These are phyloP conservation scores for Chrysoporthe cubensis DNA, from an alignment of 2,329 filamentous ascomycete species.

Conservation along the genomic window DNA sequence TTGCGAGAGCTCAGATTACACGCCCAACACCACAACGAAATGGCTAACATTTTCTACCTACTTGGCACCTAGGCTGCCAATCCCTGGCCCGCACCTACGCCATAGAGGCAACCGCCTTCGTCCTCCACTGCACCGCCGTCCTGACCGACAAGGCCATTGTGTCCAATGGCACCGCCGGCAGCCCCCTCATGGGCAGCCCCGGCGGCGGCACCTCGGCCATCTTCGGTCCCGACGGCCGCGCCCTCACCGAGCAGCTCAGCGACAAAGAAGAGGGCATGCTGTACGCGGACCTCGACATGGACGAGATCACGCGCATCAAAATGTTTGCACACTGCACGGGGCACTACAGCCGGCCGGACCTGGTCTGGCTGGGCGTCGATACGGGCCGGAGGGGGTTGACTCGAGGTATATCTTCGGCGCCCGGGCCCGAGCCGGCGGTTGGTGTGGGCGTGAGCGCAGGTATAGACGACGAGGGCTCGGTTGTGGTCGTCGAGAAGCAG, in stretches of 20 bases:
- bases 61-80: constrained; percentile 34
- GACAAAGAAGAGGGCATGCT: constrained; percentile 31
- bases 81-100: constrained; percentile 58
- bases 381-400: constrained; percentile 34
- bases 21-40: too few species aligned
- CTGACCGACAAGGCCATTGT: constrained; percentile 12
- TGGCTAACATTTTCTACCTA: too few species aligned
- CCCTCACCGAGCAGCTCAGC: constrained; percentile 22
- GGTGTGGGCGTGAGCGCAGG: too few species aligned
- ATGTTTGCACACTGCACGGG: constrained; percentile 21
- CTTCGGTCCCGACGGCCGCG: constrained; percentile 19
- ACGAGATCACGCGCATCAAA: constrained; percentile 19
- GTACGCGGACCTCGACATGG: constrained; percentile 9
- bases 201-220: constrained; percentile 1
- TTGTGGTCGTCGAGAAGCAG: too few species aligned
- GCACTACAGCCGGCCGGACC: constrained; percentile 24
- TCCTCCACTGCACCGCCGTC: constrained; percentile 56
- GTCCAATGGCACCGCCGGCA: constrained; percentile 31
- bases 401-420: too few species aligned
- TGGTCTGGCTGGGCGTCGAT: constrained; percentile 32
- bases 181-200: constrained; percentile 13
- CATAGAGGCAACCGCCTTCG: constrained; percentile 58
- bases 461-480: too few species aligned
- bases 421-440: too few species aligned
- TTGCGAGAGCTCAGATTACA: neutral